A percentile compares a stretch with the other conserved stretches of the same genome.
phyloP scores from a whole-genome alignment of 208 protist species.

The Trichomonas vaginalis region DNA sequence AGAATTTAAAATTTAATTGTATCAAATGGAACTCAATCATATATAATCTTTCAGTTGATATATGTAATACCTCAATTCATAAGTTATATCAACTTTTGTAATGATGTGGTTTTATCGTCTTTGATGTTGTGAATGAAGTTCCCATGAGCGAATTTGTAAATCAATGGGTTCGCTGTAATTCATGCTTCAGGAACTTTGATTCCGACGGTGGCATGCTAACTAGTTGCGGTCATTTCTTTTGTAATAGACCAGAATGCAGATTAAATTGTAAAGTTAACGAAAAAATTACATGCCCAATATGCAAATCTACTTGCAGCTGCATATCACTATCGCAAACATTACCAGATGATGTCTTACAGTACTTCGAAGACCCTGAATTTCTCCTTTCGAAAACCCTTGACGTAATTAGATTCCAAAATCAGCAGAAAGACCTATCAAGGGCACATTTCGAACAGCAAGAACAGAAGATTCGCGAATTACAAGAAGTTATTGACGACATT shows the following conservation, averaged over 20 bases:
- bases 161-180: neutral
- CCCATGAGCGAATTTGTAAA: neutral
- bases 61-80: too few species aligned
- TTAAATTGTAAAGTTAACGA: neutral
- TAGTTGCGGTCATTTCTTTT: conserved; percentile 17
- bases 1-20: too few species aligned
- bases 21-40: too few species aligned
- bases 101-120: too few species aligned
- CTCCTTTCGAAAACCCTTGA: neutral
- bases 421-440: neutral
- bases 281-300: neutral
- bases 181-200: neutral
- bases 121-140: too few species aligned
- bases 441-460: neutral
- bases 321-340: neutral
- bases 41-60: too few species aligned
- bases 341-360: neutral
- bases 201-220: neutral
- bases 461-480: neutral
- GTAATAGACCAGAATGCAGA: neutral
- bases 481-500: neutral
- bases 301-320: neutral
- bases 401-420: neutral
- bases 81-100: too few species aligned
- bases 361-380: neutral